Conservation (phyloP, 768 basidiomycete genomes). For the Termitomyces heimii region DNA sequence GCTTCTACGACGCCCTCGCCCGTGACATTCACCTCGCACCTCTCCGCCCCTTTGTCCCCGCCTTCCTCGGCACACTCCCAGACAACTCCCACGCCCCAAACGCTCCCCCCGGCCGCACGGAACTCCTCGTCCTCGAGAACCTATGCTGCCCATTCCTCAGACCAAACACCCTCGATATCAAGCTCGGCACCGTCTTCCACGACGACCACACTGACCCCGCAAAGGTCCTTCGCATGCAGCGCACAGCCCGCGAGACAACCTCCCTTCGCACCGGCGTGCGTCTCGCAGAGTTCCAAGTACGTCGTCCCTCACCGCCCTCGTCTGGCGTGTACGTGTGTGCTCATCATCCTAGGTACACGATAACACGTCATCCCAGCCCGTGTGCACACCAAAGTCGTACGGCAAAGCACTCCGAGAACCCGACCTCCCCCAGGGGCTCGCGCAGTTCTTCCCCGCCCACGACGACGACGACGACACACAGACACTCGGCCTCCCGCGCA, state of each 20-base stretch:
- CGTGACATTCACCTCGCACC: constrained; percentile 31
- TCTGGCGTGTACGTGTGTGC: too few species aligned
- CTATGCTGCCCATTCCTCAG: constrained; percentile 62
- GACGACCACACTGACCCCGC: constrained; percentile 59
- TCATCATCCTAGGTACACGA: constrained; percentile 62
- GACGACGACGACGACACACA: constrained; percentile 11
- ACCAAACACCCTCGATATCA: constrained; percentile 87
- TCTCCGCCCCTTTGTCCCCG: constrained; percentile 58
- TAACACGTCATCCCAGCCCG: constrained; percentile 40
- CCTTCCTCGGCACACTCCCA: constrained; percentile 69
- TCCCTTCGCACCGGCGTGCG: constrained; percentile 69
- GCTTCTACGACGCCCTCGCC: constrained; percentile 60
- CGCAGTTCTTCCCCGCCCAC: constrained; percentile 65
- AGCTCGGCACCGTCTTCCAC: constrained; percentile 86
- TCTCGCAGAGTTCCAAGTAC: constrained; percentile 87
- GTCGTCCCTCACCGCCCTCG: constrained; percentile 9
- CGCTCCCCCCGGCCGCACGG: constrained; percentile 19
- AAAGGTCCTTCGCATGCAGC: constrained; percentile 74
- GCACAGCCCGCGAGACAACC: constrained; percentile 64
- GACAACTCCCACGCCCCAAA: constrained; percentile 1
- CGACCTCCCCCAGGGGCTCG: constrained; percentile 68
- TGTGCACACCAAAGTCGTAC: constrained; percentile 65
- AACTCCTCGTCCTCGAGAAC: constrained; percentile 84
- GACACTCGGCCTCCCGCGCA: constrained; percentile 47
- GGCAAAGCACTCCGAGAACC: constrained; percentile 67